phyloP scores from a whole-genome alignment of 108 stramenopile genomes.

The Cyclotella baltica region DNA sequence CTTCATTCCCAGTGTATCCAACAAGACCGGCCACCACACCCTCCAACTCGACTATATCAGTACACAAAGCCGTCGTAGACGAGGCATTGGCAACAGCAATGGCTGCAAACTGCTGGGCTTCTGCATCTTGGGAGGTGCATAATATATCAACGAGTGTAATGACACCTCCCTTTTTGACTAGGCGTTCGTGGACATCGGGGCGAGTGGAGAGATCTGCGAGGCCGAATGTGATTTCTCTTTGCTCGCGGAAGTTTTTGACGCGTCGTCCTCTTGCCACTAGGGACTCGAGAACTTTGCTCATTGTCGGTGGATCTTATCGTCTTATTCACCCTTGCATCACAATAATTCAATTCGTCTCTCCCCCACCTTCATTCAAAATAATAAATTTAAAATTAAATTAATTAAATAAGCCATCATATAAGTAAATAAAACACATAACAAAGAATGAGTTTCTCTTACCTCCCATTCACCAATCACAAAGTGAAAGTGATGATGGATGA shows the following conservation, averaged over 20 bases:
- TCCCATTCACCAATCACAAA: too few species aligned
- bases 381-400: too few species aligned
- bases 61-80: constrained; percentile 69
- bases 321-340: too few species aligned
- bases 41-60: constrained; percentile 53
- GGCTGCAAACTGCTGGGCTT: constrained; percentile 87
- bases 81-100: constrained; percentile 86
- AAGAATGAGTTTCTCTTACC: too few species aligned
- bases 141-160: constrained; percentile 71
- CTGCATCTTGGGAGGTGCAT: constrained; percentile 63
- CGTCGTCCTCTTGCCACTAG: constrained; percentile 88
- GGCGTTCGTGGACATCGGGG: constrained; percentile 61
- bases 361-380: too few species aligned
- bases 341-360: too few species aligned
- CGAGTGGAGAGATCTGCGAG: constrained; percentile 86
- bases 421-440: too few species aligned
- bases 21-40: constrained; percentile 55
- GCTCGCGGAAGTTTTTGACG: constrained; percentile 69
- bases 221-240: constrained; percentile 88
- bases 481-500: too few species aligned
- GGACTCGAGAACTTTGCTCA: constrained; percentile 85
- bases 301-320: too few species aligned
- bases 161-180: constrained; percentile 85
- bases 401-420: too few species aligned
- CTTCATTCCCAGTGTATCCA: constrained; percentile 54